phyloP scores from a whole-genome alignment of 2,329 filamentous ascomycete genomes.

The Monilinia laxa region DNA sequence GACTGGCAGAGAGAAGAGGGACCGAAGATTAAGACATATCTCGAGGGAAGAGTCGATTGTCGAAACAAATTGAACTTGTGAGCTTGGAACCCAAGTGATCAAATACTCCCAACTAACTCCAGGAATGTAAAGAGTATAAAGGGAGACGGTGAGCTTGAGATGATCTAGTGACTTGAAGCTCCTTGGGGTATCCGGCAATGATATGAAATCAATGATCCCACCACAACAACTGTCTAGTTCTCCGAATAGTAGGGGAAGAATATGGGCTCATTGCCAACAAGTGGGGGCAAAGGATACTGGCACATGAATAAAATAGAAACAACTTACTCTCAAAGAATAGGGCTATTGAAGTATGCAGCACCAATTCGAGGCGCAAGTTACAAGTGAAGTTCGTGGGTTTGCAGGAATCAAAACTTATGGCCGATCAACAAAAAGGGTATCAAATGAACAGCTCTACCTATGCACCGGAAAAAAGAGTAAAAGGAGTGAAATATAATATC shows the following conservation, averaged over 20 bases:
- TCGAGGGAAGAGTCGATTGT: not conserved
- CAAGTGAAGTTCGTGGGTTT: not conserved
- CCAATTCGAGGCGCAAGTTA: slow-evolving; percentile 2
- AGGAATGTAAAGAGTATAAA: not conserved
- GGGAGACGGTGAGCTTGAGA: not conserved
- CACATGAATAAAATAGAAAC: not conserved
- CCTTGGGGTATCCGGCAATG: not conserved
- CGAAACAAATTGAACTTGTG: not conserved
- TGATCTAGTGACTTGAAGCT: not conserved
- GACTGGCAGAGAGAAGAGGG: not conserved
- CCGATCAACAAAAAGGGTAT: not conserved
- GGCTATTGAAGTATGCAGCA: not conserved
- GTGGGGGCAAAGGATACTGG: too few relatives aligned
- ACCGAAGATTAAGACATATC: too few relatives aligned
- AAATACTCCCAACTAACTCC: not conserved
- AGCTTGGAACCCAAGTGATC: too few relatives aligned
- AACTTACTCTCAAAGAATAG: slow-evolving; percentile 3
- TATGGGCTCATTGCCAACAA: not conserved
- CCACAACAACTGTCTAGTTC: not conserved
- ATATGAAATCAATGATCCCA: not conserved
- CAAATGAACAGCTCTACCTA: not conserved
- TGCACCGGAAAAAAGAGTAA: not conserved
- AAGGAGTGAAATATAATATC: not conserved
- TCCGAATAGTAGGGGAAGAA: not conserved
- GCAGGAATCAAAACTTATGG: slow-evolving; percentile 3